These are phyloP conservation scores for Neolentinus lepideus DNA, from an alignment of 1,284 basidiomycete genomes.

Conservation along the genomic window DNA sequence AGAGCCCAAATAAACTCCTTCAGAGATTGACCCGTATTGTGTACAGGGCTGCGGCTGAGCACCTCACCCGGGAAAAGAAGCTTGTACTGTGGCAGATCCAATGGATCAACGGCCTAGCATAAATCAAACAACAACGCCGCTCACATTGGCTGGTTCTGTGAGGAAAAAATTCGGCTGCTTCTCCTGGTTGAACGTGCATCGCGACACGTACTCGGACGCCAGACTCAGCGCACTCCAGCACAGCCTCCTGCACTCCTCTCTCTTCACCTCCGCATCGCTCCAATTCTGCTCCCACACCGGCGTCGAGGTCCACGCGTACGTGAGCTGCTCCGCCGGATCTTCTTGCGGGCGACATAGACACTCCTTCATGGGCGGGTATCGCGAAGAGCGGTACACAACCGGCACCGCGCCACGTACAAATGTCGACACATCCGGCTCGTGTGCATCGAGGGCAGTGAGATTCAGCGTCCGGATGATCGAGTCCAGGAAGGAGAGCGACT, in stretches of 20 bases:
- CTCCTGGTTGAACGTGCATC: conserved; percentile 56
- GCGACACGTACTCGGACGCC: conserved; percentile 55
- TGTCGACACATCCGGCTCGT: conserved; percentile 43
- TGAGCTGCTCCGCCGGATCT: not conserved
- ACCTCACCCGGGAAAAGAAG: conserved; percentile 56
- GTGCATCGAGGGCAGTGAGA: conserved; percentile 49
- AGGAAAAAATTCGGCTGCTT: conserved; percentile 49
- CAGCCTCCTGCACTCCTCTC: conserved; percentile 63
- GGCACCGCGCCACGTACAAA: conserved; percentile 45
- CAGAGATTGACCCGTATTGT: conserved; percentile 34
- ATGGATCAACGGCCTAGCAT: conserved; percentile 14
- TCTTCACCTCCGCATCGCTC: conserved; percentile 43
- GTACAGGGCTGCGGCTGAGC: conserved; percentile 23
- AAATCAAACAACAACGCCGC: conserved; percentile 19
- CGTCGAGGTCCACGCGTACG: conserved; percentile 33
- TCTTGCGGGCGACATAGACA: not conserved
- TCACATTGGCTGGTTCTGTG: conserved; percentile 58
- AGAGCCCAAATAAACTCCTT: conserved; percentile 75
- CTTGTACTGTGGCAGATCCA: conserved; percentile 37
- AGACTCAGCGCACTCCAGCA: conserved; percentile 69
- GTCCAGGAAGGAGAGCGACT: conserved; percentile 52
- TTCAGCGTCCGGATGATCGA: conserved; percentile 47
- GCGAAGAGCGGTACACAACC: conserved; percentile 26
- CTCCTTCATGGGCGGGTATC: conserved; percentile 12
- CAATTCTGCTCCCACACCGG: conserved; percentile 57